Percentiles rank a stretch among this genome's conserved stretches.
Conservation (phyloP, 768 basidiomycete species). For the Pleurotus salmoneostramineus region DNA sequence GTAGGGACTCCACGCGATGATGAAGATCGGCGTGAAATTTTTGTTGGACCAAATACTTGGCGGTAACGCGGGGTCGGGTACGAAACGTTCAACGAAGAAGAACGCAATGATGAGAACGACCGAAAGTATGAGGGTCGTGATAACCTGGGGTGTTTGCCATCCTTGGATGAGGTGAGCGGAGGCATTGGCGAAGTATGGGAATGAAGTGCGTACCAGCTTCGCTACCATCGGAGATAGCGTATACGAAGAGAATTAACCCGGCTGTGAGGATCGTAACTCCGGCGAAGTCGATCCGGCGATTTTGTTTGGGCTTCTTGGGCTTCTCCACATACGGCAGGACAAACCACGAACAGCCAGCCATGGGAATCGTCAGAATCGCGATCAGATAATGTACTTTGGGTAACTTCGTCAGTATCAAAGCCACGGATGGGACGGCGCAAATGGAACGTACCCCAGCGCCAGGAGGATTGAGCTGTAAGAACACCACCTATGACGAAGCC, state of each 20-base stretch:
- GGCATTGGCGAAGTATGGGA: not conserved
- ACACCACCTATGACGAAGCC: conserved; percentile 36
- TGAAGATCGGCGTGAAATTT: conserved; percentile 36
- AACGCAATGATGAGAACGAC: conserved; percentile 32
- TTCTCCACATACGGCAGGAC: conserved; percentile 7
- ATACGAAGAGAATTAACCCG: conserved; percentile 28
- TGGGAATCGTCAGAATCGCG: conserved; percentile 27
- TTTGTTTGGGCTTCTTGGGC: not conserved
- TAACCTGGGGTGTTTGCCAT: conserved; percentile 38
- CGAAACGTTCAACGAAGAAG: conserved; percentile 38
- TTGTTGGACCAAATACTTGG: conserved; percentile 33
- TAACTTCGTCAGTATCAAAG: not conserved
- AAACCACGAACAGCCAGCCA: conserved; percentile 10
- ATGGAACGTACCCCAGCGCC: conserved; percentile 30
- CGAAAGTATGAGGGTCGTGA: conserved; percentile 39
- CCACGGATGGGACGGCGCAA: not conserved
- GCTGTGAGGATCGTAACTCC: conserved; percentile 13
- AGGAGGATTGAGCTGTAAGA: conserved; percentile 31
- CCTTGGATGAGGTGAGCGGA: conserved; percentile 19
- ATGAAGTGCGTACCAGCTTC: conserved; percentile 11
- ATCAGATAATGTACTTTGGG: conserved; percentile 35
- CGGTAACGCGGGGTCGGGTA: conserved; percentile 19
- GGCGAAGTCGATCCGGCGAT: conserved; percentile 11
- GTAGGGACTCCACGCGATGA: conserved; percentile 15
- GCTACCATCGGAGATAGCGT: conserved; percentile 34